These are phyloP conservation scores for Elaeis guineensis DNA, from an alignment of 176 grass and related monocot genomes.

Conservation along the genomic window DNA sequence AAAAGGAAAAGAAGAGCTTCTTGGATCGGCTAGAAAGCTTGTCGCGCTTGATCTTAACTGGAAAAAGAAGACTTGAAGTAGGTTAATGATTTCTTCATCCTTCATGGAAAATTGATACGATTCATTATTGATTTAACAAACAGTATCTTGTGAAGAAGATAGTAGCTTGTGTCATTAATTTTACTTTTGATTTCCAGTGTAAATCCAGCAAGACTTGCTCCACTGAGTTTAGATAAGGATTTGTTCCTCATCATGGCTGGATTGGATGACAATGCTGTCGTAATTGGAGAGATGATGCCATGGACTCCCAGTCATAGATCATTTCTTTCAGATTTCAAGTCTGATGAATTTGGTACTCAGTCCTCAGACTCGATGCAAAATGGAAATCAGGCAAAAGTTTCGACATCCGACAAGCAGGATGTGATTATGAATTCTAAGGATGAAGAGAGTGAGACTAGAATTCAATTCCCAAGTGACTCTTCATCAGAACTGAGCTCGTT, in stretches of 20 bases:
- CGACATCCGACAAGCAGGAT: conserved; percentile 21
- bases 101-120: no score
- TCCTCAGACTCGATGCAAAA: conserved; percentile 28
- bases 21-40: no score
- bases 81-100: no score
- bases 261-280: conserved; percentile 27
- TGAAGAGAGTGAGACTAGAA: conserved; percentile 21
- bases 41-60: no score
- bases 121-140: no score
- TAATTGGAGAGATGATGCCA: conserved; percentile 48
- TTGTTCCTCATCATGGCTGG: conserved; percentile 16
- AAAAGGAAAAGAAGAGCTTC: no score
- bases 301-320: conserved; percentile 57
- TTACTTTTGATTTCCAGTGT: no score
- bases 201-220: no score
- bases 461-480: conserved; percentile 25
- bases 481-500: conserved; percentile 29
- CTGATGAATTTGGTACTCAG: conserved; percentile 54
- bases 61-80: no score
- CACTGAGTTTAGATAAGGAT: background rate
- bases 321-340: conserved; percentile 58
- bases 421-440: conserved; percentile 17
- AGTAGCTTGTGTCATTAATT: no score
- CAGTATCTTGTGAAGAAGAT: no score
- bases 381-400: conserved; percentile 14